Evolutionary conservation across 495 filamentous ascomycete species (phyloP).

Genomic region (Aspergillus saccharolyticus): DNA sequence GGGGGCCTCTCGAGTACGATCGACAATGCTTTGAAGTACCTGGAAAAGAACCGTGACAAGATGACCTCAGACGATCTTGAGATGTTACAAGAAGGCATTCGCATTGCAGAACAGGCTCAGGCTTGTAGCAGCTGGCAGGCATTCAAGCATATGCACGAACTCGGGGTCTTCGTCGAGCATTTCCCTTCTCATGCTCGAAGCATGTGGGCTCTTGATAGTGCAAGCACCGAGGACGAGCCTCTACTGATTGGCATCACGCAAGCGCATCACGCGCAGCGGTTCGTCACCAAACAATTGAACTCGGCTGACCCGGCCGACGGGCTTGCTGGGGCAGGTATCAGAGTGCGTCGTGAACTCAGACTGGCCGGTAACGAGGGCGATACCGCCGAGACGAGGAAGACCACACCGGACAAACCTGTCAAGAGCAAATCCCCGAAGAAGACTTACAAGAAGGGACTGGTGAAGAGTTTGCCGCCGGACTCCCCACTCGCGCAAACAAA

Average conservation of each 20-base stretch:
- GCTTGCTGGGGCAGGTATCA: slow-evolving; percentile 46
- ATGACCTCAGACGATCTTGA: slow-evolving; percentile 55
- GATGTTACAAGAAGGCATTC: slow-evolving; percentile 57
- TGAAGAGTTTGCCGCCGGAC: slow-evolving; percentile 30
- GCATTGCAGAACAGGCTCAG: slow-evolving; percentile 54
- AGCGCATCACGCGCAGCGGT: slow-evolving; percentile 52
- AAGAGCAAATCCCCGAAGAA: slow-evolving; percentile 31
- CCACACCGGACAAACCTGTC: slow-evolving; percentile 20
- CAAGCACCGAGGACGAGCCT: slow-evolving; percentile 21
- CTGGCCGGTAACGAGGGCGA: slow-evolving; percentile 17
- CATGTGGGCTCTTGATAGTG: slow-evolving; percentile 59
- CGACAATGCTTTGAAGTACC: slow-evolving; percentile 58
- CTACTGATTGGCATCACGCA: slow-evolving; percentile 53
- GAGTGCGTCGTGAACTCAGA: slow-evolving; percentile 27
- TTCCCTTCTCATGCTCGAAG: slow-evolving; percentile 51
- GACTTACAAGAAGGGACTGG: slow-evolving; percentile 31
- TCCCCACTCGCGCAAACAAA: slow-evolving; percentile 57
- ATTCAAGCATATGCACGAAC: slow-evolving; percentile 65
- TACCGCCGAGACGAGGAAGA: slow-evolving; percentile 11
- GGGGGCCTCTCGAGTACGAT: slow-evolving; percentile 58
- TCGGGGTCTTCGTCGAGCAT: slow-evolving; percentile 64
- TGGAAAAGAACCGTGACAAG: slow-evolving; percentile 46
- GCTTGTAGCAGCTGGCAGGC: slow-evolving; percentile 56
- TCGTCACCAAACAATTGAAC: slow-evolving; percentile 51
- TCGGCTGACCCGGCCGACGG: slow-evolving; percentile 44